phyloP scores from a whole-genome alignment of 768 basidiomycete species.

The Saitozyma podzolica region DNA sequence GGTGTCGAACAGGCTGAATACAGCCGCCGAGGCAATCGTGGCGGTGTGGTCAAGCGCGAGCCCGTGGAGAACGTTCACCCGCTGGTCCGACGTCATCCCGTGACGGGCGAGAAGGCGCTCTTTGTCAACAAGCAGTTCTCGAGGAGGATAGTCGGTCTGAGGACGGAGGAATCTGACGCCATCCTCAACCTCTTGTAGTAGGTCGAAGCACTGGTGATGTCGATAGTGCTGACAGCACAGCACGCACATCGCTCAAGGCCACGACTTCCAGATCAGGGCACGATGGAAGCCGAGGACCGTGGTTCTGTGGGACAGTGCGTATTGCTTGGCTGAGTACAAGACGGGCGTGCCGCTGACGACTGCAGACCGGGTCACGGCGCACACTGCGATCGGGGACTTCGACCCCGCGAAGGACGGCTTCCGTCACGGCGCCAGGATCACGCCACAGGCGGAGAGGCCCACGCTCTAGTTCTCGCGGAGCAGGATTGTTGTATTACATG shows the following conservation, averaged over 20 bases:
- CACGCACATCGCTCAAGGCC: constrained; percentile 73
- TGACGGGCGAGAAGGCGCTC: constrained; percentile 81
- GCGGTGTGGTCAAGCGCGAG: constrained; percentile 72
- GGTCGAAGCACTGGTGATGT: constrained; percentile 4
- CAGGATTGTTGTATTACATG: no score
- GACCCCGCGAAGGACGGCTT: constrained; percentile 61
- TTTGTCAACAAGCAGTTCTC: constrained; percentile 87
- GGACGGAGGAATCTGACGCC: constrained; percentile 76
- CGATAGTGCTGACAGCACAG: constrained; percentile 31
- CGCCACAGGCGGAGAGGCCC: constrained; percentile 80
- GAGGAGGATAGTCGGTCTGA: constrained; percentile 73
- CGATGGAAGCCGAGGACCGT: constrained; percentile 76
- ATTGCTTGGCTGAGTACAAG: no score
- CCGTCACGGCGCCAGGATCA: constrained; percentile 76
- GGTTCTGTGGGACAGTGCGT: constrained; percentile 74
- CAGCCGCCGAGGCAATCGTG: constrained; percentile 61
- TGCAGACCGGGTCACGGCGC: constrained; percentile 32
- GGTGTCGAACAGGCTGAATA: constrained; percentile 77
- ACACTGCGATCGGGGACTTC: constrained; percentile 77
- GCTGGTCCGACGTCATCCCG: constrained; percentile 72
- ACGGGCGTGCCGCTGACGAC: neutral
- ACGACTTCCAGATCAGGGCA: constrained; percentile 75
- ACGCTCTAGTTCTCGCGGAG: neutral
- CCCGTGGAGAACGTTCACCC: constrained; percentile 82
- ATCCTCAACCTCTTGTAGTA: constrained; percentile 40